Evolutionary conservation across 192 early-diverging fungal genomes (phyloP).

Genomic region (Lobosporangium transversale): DNA sequence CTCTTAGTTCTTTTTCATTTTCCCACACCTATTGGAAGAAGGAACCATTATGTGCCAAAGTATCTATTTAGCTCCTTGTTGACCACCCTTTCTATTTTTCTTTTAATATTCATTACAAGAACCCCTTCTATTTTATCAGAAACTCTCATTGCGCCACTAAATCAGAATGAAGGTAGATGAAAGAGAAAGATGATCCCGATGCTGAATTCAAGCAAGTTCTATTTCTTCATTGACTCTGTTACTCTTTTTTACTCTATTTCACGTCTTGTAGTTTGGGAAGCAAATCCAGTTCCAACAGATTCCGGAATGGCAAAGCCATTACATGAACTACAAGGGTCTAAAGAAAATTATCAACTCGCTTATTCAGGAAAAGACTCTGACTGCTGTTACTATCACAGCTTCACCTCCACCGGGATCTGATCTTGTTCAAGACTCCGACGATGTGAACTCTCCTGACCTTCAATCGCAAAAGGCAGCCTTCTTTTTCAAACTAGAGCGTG

Average conservation of each 20-base stretch:
- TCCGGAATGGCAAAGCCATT: conserved; percentile 93
- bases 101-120: too few relatives aligned
- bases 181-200: not conserved
- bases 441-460: conserved; percentile 60
- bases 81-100: too few relatives aligned
- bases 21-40: not conserved
- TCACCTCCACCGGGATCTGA: conserved; percentile 49
- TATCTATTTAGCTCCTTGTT: too few relatives aligned
- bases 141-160: not conserved
- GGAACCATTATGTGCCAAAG: too few relatives aligned
- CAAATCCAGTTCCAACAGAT: conserved; percentile 92
- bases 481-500: conserved; percentile 97
- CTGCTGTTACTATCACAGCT: conserved; percentile 48
- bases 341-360: conserved; percentile 95
- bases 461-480: conserved; percentile 94
- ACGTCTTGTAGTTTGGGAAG: conserved; percentile 89
- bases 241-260: not conserved
- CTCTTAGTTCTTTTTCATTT: not conserved
- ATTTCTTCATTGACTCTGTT: not conserved
- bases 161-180: not conserved
- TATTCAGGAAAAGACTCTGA: conserved; percentile 57
- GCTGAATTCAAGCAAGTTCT: not conserved
- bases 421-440: conserved; percentile 32
- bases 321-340: conserved; percentile 97
- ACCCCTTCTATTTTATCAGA: not conserved